These are phyloP conservation scores for Achlya hypogyna DNA, from an alignment of 352 stramenopile species.

Conservation along the genomic window DNA sequence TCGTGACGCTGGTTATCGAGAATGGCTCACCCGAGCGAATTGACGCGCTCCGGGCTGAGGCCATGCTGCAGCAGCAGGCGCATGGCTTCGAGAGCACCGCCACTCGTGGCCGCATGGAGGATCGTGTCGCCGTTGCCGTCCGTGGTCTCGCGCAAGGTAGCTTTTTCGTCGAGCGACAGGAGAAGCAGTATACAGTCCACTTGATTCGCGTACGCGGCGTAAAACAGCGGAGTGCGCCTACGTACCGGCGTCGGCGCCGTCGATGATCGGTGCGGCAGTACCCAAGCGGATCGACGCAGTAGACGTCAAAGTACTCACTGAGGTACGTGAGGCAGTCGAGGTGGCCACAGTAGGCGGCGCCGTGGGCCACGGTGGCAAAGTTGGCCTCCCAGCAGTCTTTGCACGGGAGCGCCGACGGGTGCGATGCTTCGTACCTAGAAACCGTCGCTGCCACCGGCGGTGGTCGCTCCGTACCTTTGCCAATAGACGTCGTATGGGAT, in stretches of 20 bases:
- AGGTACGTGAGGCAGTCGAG: conserved; percentile 29
- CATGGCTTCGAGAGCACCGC: conserved; percentile 27
- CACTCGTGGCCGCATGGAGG: conserved; percentile 44
- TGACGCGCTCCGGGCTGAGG: conserved; percentile 33
- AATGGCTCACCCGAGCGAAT: conserved; percentile 32
- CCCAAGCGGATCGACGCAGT: conserved; percentile 29
- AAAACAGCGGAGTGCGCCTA: conserved; percentile 59
- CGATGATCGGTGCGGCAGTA: not conserved
- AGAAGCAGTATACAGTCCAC: conserved; percentile 37
- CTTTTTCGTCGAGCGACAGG: conserved; percentile 19
- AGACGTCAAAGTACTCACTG: conserved; percentile 19
- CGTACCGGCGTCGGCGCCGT: conserved; percentile 12
- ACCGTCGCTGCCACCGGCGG: not conserved
- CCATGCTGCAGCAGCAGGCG: conserved; percentile 32
- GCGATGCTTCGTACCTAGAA: conserved; percentile 5
- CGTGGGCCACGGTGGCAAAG: conserved; percentile 43
- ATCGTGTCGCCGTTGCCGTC: conserved; percentile 52
- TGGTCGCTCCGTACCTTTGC: not conserved
- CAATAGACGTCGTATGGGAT: conserved; percentile 8
- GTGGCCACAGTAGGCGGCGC: conserved; percentile 45
- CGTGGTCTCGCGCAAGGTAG: not conserved
- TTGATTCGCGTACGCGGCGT: conserved; percentile 54
- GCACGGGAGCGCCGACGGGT: conserved; percentile 24
- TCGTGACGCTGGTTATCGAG: not conserved
- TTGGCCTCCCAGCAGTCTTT: conserved; percentile 50